Base-by-base conservation (phyloP, 2,329 filamentous ascomycete species). In the Fusarium chaquense region DNA sequence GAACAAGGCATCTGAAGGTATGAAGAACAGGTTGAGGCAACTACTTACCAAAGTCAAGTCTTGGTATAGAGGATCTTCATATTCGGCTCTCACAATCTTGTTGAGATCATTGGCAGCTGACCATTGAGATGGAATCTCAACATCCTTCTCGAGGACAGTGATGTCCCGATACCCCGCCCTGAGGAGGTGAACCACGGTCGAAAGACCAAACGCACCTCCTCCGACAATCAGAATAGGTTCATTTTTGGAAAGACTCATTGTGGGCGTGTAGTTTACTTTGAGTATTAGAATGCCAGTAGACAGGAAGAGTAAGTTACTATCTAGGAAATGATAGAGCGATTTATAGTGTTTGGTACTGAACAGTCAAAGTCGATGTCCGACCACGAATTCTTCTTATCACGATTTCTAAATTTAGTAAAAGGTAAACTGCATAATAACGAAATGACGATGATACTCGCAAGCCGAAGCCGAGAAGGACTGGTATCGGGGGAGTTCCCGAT, bases 101-200 rank as follows among this genome's bases (percentile, higher is more conserved):
- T 89, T 90, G 28, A 89, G 73, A 66, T 90, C 86, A 62, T 87
- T 87, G 22, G 83, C 87, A 0, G 86, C 88, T 0, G 87, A 88
- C 71, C 77, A 78, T 2, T 62, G 61, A 6, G 85, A 83, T 1
- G 86, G 86, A 1, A 77, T 68, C 11, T 71, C 57, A 8, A 75
- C 72, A 15, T 76, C 77, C 47, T 77, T 77, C 22, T 87, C 85
- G 16, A 84, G 79, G 10, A 87, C 81, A 6, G 83, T 83, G 49
- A 86, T 80, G 58, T 84, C 76, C 0, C 72, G 81, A 64, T 83
- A 84, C 1, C 83, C 84, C 0, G 79, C 74, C 9, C 77, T 73
- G n/a, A 77, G 73, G 5, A 86, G 79, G 51, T 85, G 83, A 22
- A 82, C 75, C 11, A 83, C 84, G 2, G 82, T 85, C 1, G 85